Base-by-base conservation (phyloP, 1,284 basidiomycete species). In the Ceratobasidium theobromae region DNA sequence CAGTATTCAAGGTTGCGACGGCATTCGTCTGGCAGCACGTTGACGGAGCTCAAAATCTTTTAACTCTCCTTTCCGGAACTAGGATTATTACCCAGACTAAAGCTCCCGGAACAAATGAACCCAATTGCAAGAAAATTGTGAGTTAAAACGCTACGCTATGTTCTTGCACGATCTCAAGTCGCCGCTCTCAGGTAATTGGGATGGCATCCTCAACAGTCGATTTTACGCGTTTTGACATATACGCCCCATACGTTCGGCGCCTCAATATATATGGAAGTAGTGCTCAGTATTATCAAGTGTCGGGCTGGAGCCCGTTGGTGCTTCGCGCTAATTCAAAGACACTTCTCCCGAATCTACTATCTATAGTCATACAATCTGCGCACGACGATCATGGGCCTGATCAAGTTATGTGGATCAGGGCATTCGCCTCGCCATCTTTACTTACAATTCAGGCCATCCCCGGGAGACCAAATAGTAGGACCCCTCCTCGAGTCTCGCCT, bases 321-420 rank as follows among this genome's bases (percentile, higher is more conserved):
- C n/a, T 30, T 12, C 57, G 46, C 16, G 30, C 46, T 28, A 45
- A 21, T 21, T 9, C 43, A 25, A 25, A 30, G 25, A 35, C 57
- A 11, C 45, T 60, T 16, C 57, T 60, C 14, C 57, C 57, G 11
- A 60, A 60, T 18, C 43, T 60, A 21, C 18, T 60, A 16, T 60
- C 57, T 12, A 49, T 60, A 23, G 30, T 38, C 12, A 48, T 60
- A 38, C 57, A 60, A 27, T 25, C 57, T 18, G 4, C 43, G 49
- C 49, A 33, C 35, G 45, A 60, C 33, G 23, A 6, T 11, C 57
- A 48, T 18, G 43, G 57, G 14, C 18, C 57, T 11, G 57, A 60
- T 28, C 57, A 60, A 27, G 14, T 60, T 11, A 14, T 60, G 18
- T 60, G 57, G 57, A 49, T 60, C n/a, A 48, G 49, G n/a, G 46